Conservation (phyloP, 2,329 filamentous ascomycete genomes). For the Gnomoniopsis smithogilvyi region DNA sequence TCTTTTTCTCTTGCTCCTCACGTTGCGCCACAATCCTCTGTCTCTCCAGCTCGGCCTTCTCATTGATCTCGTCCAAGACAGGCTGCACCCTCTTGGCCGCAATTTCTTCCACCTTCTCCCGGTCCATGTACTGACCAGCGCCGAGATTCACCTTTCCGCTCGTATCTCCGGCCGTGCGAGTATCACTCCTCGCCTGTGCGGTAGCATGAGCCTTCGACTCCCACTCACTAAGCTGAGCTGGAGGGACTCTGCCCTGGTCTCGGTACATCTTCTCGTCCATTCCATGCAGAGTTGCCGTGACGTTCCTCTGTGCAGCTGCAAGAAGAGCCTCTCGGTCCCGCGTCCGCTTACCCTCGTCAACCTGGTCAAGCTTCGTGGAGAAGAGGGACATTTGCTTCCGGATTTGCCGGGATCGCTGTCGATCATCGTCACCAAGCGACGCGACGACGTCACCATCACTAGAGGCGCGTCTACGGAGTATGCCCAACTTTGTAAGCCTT, state of each 20-base stretch:
- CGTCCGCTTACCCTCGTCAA: slow-evolving; percentile 71
- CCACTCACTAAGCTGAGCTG: slow-evolving; percentile 71
- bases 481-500: slow-evolving; percentile 50
- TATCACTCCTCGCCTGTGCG: slow-evolving; percentile 63
- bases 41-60: slow-evolving; percentile 69
- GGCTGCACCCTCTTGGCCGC: slow-evolving; percentile 76
- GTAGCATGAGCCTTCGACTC: slow-evolving; percentile 70
- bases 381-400: slow-evolving; percentile 77
- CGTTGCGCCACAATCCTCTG: slow-evolving; percentile 62
- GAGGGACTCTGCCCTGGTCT: slow-evolving; percentile 71
- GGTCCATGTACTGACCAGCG: slow-evolving; percentile 75
- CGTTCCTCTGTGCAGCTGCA: slow-evolving; percentile 79
- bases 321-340: slow-evolving; percentile 73
- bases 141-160: slow-evolving; percentile 66
- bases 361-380: slow-evolving; percentile 61
- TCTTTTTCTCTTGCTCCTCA: slow-evolving; percentile 62
- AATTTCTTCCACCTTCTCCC: slow-evolving; percentile 74
- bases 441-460: slow-evolving; percentile 60
- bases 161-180: slow-evolving; percentile 50
- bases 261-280: slow-evolving; percentile 81
- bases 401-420: slow-evolving; percentile 68
- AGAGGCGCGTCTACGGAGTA: slow-evolving; percentile 60
- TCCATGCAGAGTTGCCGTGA: slow-evolving; percentile 70
- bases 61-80: slow-evolving; percentile 78
- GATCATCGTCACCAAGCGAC: slow-evolving; percentile 45